Evolutionary conservation across 2,329 filamentous ascomycete species (phyloP).

Genomic region (Hypoxylon sp.): DNA sequence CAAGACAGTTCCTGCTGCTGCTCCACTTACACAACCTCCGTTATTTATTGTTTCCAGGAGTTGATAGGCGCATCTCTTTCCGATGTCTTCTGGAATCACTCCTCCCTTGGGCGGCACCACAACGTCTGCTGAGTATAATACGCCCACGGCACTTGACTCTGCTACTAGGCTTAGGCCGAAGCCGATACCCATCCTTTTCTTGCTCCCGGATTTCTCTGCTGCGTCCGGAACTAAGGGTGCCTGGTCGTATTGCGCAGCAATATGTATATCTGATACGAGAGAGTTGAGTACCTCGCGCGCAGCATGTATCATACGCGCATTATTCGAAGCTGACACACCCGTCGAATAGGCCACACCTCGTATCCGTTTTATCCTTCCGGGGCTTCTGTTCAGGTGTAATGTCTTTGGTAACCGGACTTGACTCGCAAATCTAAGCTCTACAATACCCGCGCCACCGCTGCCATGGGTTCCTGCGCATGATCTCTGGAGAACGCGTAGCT

Average conservation of each 20-base stretch:
- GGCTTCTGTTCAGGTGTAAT: conserved; percentile 81
- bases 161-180: conserved; percentile 92
- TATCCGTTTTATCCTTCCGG: conserved; percentile 86
- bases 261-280: conserved; percentile 87
- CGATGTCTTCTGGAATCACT: conserved; percentile 87
- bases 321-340: conserved; percentile 91
- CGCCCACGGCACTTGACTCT: conserved; percentile 82
- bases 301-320: conserved; percentile 92
- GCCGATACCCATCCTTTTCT: conserved; percentile 80
- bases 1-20: conserved; percentile 78
- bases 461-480: conserved; percentile 81
- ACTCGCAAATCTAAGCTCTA: conserved; percentile 93
- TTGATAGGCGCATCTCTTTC: conserved; percentile 87
- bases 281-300: conserved; percentile 87
- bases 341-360: conserved; percentile 93
- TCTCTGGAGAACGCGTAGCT: conserved; percentile 81
- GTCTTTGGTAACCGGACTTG: conserved; percentile 95
- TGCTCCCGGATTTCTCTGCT: conserved; percentile 60
- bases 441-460: conserved; percentile 84
- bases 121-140: conserved; percentile 88
- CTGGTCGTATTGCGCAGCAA: conserved; percentile 81
- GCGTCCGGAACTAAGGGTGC: conserved; percentile 65
- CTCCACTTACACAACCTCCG: conserved; percentile 81
- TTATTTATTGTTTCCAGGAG: conserved; percentile 82
- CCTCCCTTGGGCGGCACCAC: conserved; percentile 79